Base-by-base conservation (phyloP, 2,329 filamentous ascomycete species). In the Dactylellina cionopaga region DNA sequence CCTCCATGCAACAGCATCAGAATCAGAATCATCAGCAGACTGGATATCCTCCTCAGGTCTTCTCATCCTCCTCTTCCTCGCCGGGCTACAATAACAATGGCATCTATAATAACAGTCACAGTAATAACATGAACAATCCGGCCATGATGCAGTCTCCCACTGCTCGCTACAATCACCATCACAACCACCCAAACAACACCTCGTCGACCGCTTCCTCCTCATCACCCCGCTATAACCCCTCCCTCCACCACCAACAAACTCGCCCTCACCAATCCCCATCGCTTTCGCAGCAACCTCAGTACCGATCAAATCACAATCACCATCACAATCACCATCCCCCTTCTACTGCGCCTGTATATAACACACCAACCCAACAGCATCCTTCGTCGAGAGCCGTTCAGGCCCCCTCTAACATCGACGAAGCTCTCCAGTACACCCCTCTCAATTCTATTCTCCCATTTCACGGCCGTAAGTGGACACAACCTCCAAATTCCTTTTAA, bases 401-500 rank as follows among this genome's bases (percentile, higher is more conserved):
- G 31, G 69, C 78, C 19, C 77, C 83, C 39, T 82, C 83, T 9
- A 84, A 83, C 2, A 85, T 95, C 10, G 86, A 89, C 64, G 90
- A 95, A 78, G 91, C 91, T 27, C 83, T 95, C 46, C 90, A 90
- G n/a, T 93, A 89, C 80, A 91, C 91, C 55, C 91, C 92, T 22
- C 89, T 94, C 79, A 91, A 89, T 51, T 92, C 90, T 2, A 89
- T 93, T 51, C 85, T 91, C 56, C 91, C 91, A 1, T 92, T 94
- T 80, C 87, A 90, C 79, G 86, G 90, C 75, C 88, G 91, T 92
- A 81, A 44, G 49, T 71, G 11, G 7, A 25, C 3, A 37, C 25
- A 19, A n/a, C n/a, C n/a, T n/a, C n/a, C n/a, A n/a, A n/a, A n/a
- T n/a, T n/a, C n/a, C n/a, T n/a, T n/a, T n/a, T n/a, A n/a, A n/a